Percentiles rank a stretch among this genome's conserved stretches.
These are phyloP conservation scores for Phytophthora aleatoria DNA, from an alignment of 352 stramenopile species.

Conservation along the genomic window DNA sequence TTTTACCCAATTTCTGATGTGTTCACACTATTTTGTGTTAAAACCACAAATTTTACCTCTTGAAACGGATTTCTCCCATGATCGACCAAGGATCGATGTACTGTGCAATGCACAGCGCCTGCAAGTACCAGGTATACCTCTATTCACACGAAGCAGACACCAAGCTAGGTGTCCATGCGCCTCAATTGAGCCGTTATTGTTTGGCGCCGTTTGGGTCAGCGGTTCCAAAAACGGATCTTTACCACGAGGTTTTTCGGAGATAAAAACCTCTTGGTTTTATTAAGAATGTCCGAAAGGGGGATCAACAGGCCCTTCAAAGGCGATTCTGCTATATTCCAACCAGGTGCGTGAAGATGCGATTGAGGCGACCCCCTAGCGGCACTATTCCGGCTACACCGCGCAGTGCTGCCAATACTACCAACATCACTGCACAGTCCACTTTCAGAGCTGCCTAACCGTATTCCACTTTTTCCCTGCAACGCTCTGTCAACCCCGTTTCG, in stretches of 20 bases:
- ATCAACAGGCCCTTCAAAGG: constrained; percentile 20
- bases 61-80: no score
- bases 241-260: constrained; percentile 25
- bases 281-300: constrained; percentile 18
- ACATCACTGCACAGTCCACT: not conserved
- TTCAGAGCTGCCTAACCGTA: constrained; percentile 16
- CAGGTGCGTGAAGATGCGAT: constrained; percentile 26
- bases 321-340: constrained; percentile 25
- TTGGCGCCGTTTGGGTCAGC: constrained; percentile 9
- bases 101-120: no score
- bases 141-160: no score
- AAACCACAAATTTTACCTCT: no score
- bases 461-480: not conserved
- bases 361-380: not conserved
- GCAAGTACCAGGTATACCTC: no score
- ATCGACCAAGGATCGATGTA: no score
- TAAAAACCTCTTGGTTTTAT: constrained; percentile 27
- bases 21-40: not conserved
- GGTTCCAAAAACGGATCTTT: constrained; percentile 36
- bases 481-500: not conserved
- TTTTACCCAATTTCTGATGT: not conserved
- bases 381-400: not conserved
- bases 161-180: not conserved
- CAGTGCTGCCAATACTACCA: not conserved
- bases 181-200: constrained; percentile 11